These are phyloP conservation scores for Cerioporus squamosus DNA, from an alignment of 1,284 basidiomycete genomes.

Conservation along the genomic window DNA sequence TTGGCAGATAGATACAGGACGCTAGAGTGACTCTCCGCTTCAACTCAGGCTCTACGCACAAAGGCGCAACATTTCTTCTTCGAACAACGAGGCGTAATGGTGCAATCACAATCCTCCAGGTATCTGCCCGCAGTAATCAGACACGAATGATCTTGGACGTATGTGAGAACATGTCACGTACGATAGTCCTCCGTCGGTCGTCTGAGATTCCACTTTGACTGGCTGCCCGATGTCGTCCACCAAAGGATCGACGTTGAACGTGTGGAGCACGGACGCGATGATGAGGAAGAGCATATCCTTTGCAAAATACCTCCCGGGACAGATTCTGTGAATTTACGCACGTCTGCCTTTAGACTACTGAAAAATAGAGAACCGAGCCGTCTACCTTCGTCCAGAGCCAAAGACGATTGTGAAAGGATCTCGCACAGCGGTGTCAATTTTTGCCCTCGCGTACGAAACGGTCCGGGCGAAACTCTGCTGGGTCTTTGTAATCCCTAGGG, in stretches of 20 bases:
- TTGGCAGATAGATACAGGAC: too few species aligned
- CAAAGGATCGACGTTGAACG: not conserved
- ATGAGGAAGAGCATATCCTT: slow-evolving; percentile 4
- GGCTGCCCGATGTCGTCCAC: not conserved
- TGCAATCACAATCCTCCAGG: not conserved
- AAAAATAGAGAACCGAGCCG: not conserved
- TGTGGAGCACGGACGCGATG: slow-evolving; percentile 6
- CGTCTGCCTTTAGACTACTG: not conserved
- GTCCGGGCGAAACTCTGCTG: slow-evolving; percentile 27
- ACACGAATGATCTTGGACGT: not conserved
- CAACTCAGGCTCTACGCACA: too few species aligned
- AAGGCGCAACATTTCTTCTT: not conserved
- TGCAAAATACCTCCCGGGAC: slow-evolving; percentile 9
- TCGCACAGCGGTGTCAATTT: not conserved
- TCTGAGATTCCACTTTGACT: not conserved
- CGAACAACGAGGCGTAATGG: not conserved
- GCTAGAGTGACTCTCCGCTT: too few species aligned
- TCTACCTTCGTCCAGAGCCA: slow-evolving; percentile 15
- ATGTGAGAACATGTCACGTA: not conserved
- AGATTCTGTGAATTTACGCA: not conserved
- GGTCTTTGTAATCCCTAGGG: slow-evolving; percentile 10
- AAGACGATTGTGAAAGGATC: not conserved
- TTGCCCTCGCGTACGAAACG: slow-evolving; percentile 16
- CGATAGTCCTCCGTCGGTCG: not conserved
- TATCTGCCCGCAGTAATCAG: not conserved